Base-by-base conservation (phyloP, 805 yeast genomes). In the Candida quercuum region DNA sequence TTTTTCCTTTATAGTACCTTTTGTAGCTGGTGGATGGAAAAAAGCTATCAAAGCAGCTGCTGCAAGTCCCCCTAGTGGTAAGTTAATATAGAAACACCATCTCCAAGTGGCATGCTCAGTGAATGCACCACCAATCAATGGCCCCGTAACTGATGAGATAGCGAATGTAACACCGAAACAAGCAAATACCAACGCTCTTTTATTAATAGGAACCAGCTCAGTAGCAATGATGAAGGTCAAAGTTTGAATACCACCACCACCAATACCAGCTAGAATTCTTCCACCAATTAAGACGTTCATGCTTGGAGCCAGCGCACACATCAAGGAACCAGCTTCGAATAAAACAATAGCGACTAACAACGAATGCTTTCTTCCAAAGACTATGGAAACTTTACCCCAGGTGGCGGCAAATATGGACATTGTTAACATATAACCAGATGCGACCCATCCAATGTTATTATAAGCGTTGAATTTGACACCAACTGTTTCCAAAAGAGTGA, bases 61-160 rank as follows among this genome's bases (percentile, higher is more conserved):
- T 0, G 76, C 71, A 0, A 64, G 37, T 1, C 81, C 86, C 14
- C 85, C 84, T 25, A 80, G 57, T 3, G 87, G 86, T 26, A 83
- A 55, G 55, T 81, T 82, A 44, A 83, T 66, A 58, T 76, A 83
- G 53, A 81, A 83, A 49, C 86, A 76, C 86, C 88, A 81, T 49
- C 88, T 65, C 88, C 88, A 82, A n/a, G 74, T 60, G 5, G 69
- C 75, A 36, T 70, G 61, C 3, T 74, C 59, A 2, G 84, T 68
- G 39, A 82, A 72, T 0, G 77, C 79, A 22, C 87, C 87, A 12
- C 86, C 87, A 18, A 81, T 52, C 28, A 78, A 60, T 0, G 88
- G 87, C 1, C 87, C 87, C 17, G 67, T 45, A 8, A 74, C 77
- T 7, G 74, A 63, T 0, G 81, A 71, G 2, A 72, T 57, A 0